Conservation (phyloP, 1,284 basidiomycete species). For the Trichosporon sp. region DNA sequence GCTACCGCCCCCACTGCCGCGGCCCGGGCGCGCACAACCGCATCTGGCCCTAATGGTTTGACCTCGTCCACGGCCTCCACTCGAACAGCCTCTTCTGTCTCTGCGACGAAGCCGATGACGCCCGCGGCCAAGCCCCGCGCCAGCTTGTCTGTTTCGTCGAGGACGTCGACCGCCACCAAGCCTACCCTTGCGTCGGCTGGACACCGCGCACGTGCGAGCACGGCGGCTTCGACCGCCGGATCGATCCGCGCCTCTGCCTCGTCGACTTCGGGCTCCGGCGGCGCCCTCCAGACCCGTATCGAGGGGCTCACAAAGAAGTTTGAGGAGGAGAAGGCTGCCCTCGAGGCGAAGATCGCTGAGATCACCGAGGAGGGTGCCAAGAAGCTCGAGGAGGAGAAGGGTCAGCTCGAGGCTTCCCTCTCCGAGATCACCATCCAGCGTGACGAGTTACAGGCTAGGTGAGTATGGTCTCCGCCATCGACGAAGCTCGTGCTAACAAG, state of each 20-base stretch:
- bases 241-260: slow-evolving; percentile 18
- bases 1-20: slow-evolving; percentile 15
- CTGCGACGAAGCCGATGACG: slow-evolving; percentile 12
- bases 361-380: slow-evolving; percentile 21
- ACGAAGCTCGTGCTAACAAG: not conserved
- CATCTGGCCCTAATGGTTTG: slow-evolving; percentile 1
- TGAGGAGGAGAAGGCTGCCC: slow-evolving; percentile 33
- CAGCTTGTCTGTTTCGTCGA: not conserved
- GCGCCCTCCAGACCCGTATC: slow-evolving; percentile 27
- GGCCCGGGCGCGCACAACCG: slow-evolving; percentile 19
- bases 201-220: slow-evolving; percentile 25
- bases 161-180: slow-evolving; percentile 16
- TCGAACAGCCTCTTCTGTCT: slow-evolving; percentile 7
- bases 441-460: slow-evolving; percentile 40
- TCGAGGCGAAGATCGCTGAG: slow-evolving; percentile 35
- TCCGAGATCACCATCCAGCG: slow-evolving; percentile 31
- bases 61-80: slow-evolving; percentile 11
- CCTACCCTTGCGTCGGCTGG: slow-evolving; percentile 18
- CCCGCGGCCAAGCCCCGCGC: slow-evolving; percentile 10
- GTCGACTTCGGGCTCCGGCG: slow-evolving; percentile 26
- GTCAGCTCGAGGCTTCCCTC: slow-evolving; percentile 34
- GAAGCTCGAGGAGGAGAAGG: slow-evolving; percentile 32
- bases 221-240: slow-evolving; percentile 16
- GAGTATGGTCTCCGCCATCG: slow-evolving; percentile 12
- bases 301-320: slow-evolving; percentile 31